phyloP scores from a whole-genome alignment of 352 stramenopile species.

The Phytopythium vexans region DNA sequence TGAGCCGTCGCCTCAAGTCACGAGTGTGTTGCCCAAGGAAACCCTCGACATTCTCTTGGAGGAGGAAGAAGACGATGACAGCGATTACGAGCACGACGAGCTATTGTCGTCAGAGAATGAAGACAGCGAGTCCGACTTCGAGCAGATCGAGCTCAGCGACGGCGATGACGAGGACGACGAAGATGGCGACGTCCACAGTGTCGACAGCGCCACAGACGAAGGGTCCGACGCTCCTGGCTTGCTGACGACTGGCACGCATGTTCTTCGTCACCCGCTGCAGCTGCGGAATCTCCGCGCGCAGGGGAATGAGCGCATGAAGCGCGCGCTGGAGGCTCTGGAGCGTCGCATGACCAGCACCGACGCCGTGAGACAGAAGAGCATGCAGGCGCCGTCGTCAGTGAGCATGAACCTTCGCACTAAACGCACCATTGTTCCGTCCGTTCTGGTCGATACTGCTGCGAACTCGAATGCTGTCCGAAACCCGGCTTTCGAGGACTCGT shows the following conservation, averaged over 20 bases:
- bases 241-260: slow-evolving; percentile 2
- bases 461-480: no score
- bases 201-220: slow-evolving; percentile 5
- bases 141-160: slow-evolving; percentile 72
- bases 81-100: slow-evolving; percentile 83
- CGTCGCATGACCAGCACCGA: slow-evolving; percentile 49
- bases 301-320: slow-evolving; percentile 44
- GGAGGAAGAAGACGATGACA: slow-evolving; percentile 65
- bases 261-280: slow-evolving; percentile 39
- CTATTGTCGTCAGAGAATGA: slow-evolving; percentile 69
- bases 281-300: slow-evolving; percentile 50
- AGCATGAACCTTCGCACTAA: background rate
- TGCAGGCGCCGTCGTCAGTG: background rate
- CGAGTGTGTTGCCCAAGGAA: no score
- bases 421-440: slow-evolving; percentile 1
- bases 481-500: no score
- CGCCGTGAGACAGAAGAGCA: background rate
- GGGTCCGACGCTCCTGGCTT: background rate
- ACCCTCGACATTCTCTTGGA: slow-evolving; percentile 6
- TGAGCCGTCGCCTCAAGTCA: no score
- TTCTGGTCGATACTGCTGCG: background rate
- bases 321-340: slow-evolving; percentile 62
- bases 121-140: slow-evolving; percentile 75
- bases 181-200: slow-evolving; percentile 20
- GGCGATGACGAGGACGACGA: slow-evolving; percentile 46